A percentile compares a stretch with the other conserved stretches of the same genome.
These are phyloP conservation scores for Laburnicola sp. DNA, from an alignment of 2,329 filamentous ascomycete species.

Conservation along the genomic window DNA sequence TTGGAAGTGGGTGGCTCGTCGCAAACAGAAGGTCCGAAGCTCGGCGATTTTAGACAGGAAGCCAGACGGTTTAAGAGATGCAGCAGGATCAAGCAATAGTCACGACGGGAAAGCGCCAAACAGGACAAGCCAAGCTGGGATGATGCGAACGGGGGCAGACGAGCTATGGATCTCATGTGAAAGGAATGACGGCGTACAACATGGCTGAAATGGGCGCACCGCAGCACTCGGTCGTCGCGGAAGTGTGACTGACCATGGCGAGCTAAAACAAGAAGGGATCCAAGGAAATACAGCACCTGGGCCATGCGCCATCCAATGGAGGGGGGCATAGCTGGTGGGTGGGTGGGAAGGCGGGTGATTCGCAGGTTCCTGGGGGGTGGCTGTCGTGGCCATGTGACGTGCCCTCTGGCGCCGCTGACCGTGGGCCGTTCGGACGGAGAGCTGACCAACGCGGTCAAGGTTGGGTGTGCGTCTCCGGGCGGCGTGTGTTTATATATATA, in stretches of 20 bases:
- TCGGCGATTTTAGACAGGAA: no score
- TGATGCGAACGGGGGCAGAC: conserved; percentile 19
- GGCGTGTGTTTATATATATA: not conserved
- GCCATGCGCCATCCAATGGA: conserved; percentile 41
- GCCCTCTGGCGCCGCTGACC: conserved; percentile 35
- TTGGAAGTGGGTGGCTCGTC: no score
- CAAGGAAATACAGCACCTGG: conserved; percentile 39
- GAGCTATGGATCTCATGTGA: conserved; percentile 38
- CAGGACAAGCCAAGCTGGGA: not conserved
- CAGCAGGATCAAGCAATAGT: conserved; percentile 15
- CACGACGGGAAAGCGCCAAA: conserved; percentile 30
- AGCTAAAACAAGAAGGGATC: conserved; percentile 43
- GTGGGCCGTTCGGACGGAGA: conserved; percentile 15
- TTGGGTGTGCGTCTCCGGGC: not conserved
- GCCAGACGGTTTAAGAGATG: no score
- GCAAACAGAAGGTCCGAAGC: no score
- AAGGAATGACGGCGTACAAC: conserved; percentile 24
- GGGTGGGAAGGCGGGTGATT: conserved; percentile 44
- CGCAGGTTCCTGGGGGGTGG: conserved; percentile 41
- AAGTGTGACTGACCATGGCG: conserved; percentile 37
- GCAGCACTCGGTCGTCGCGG: conserved; percentile 32
- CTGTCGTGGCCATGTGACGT: conserved; percentile 45
- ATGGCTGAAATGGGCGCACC: conserved; percentile 29
- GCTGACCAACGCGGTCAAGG: not conserved
- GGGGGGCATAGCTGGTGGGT: conserved; percentile 32